phyloP scores from a whole-genome alignment of 2,329 filamentous ascomycete species.

The Venturia carpophila region DNA sequence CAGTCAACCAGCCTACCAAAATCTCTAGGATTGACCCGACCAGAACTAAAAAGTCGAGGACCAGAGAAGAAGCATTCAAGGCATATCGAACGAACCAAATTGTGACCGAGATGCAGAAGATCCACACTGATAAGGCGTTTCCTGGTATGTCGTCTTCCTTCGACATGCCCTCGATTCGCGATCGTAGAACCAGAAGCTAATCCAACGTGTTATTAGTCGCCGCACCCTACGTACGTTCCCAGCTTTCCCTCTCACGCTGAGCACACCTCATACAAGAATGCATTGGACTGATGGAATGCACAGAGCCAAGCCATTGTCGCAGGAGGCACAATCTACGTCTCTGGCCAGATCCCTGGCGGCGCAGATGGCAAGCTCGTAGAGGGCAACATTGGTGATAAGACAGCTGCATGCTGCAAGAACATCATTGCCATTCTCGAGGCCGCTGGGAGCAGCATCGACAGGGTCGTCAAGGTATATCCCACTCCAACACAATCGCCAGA shows the following conservation, averaged over 20 bases:
- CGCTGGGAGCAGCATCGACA: constrained; percentile 68
- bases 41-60: not conserved
- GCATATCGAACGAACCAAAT: not conserved
- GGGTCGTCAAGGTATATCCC: constrained; percentile 68
- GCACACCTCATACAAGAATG: constrained; percentile 10
- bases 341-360: constrained; percentile 69
- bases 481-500: not conserved
- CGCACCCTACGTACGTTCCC: constrained; percentile 18
- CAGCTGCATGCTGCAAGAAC: constrained; percentile 66
- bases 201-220: constrained; percentile 5
- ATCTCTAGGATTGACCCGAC: not conserved
- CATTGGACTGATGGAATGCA: constrained; percentile 10
- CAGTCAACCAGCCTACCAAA: not conserved
- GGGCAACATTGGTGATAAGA: constrained; percentile 60
- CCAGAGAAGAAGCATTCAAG: not conserved
- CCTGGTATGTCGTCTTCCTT: constrained; percentile 32
- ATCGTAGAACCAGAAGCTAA: not conserved
- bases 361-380: constrained; percentile 51
- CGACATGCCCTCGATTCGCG: not conserved
- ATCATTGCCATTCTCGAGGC: constrained; percentile 75
- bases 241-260: constrained; percentile 1
- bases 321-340: constrained; percentile 61
- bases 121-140: constrained; percentile 36
- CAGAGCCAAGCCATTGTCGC: constrained; percentile 56
- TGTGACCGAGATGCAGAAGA: constrained; percentile 40